Evolutionary conservation across 805 yeast genomes (phyloP), one percentile per base, ranked within the genome.

Genomic region (Kazachstania bromeliacearum): DNA sequence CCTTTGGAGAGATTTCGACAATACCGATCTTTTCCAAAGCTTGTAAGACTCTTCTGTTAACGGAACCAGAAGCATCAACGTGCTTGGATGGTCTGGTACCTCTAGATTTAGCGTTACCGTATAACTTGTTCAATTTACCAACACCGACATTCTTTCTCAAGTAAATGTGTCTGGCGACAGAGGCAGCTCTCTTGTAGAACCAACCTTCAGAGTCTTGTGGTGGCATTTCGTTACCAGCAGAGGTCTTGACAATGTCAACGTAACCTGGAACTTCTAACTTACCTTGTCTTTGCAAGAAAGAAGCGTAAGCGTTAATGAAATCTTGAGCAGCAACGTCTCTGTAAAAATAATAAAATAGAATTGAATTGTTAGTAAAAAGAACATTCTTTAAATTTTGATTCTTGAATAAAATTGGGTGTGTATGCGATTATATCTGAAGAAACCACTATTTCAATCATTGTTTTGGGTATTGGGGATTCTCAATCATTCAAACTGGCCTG

Each of bases 271-370:
- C 92, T 70, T 89, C 97, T 67, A 92, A 81, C 74, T 87, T 88
- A 79, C 97, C 98, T 78, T 94, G 98, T 75, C 97, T 87, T 79
- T 92, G 97, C 74, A 92, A 84, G 85, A 92, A 92, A 68, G 84
- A 84, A 64, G 98, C 97, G 79, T 92, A 92, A 73, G 97, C 95
- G 78, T 85, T 87, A 73, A 92, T 89, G 77, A 92, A 92, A 57
- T 85, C 94, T 83, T 92, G 97, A 72, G 98, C 98, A 75, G 97
- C 96, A 74, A 92, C 98, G 96, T 92, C 98, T 83, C 96, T 87
- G 62, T 59, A 60, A 37, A 2, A 28, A 34, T 19, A 21, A 30
- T 31, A 44, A 59, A 66, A 29, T 6, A 10, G 23, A 7, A 14
- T 28, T 58, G 60, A 40, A 31, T 40, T 41, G 50, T 43, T 43